Evolutionary conservation across 148 eudicot species (phyloP).

Genomic region (Linanthus parryae): DNA sequence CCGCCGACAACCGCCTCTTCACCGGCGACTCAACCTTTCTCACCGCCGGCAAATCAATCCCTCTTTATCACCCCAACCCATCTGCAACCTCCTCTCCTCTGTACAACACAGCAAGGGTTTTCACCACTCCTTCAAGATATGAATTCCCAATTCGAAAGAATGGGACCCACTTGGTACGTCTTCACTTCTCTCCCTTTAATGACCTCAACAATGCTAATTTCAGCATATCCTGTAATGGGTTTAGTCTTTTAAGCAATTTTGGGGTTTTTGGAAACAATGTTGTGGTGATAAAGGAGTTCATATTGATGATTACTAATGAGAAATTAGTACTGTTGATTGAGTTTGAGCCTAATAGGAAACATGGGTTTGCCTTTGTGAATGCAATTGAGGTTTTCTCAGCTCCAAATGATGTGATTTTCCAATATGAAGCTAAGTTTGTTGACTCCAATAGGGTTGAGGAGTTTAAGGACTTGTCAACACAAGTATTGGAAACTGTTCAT

Average conservation of each 20-base stretch:
- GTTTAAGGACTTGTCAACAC: conserved; percentile 42
- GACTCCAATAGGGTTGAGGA: conserved; percentile 34
- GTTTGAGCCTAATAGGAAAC: conserved; percentile 35
- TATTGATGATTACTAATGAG: conserved; percentile 33
- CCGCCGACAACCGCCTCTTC: conserved; percentile 43
- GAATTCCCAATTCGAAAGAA: conserved; percentile 34
- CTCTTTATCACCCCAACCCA: conserved; percentile 39
- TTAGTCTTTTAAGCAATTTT: conserved; percentile 44
- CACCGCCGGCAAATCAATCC: conserved; percentile 37
- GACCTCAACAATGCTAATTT: conserved; percentile 52
- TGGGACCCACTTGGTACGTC: conserved; percentile 71
- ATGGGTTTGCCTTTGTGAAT: conserved; percentile 56
- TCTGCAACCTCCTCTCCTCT: conserved; percentile 33
- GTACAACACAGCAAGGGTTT: conserved; percentile 69
- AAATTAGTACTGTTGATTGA: conserved; percentile 44
- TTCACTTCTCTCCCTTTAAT: conserved; percentile 71
- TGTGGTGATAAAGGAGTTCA: conserved; percentile 52
- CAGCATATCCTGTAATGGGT: conserved; percentile 64
- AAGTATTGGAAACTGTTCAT: conserved; percentile 60
- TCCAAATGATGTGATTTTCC: conserved; percentile 56
- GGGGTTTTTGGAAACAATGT: conserved; percentile 25
- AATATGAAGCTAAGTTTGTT: conserved; percentile 41
- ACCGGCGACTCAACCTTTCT: conserved; percentile 46
- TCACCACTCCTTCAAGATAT: conserved; percentile 43
- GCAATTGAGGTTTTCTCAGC: conserved; percentile 89